These are phyloP conservation scores for Plasmodium malariae DNA, from an alignment of 169 alveolate species.

Conservation along the genomic window DNA sequence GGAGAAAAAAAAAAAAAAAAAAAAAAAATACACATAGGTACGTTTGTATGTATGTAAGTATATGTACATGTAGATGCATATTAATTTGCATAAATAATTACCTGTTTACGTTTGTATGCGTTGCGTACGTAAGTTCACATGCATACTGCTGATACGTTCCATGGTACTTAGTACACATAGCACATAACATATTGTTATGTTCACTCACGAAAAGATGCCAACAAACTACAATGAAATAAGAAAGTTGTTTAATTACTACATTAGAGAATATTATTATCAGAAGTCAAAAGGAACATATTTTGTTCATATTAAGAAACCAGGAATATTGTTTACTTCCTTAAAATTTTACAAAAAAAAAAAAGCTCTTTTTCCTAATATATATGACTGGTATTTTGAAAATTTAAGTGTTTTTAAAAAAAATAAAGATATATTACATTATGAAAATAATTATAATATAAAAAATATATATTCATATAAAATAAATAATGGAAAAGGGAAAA, in stretches of 20 bases:
- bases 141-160: no score
- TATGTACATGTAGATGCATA: neutral
- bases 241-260: conserved; percentile 70
- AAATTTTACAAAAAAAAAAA: conserved; percentile 74
- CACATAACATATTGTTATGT: neutral
- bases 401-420: conserved; percentile 48
- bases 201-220: conserved; percentile 21
- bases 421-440: conserved; percentile 62
- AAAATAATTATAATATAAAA: conserved; percentile 39
- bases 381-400: conserved; percentile 76
- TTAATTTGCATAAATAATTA: no score
- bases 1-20: neutral
- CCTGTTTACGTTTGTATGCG: no score
- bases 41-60: neutral
- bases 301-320: conserved; percentile 72
- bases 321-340: conserved; percentile 71
- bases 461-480: conserved; percentile 70
- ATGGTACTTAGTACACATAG: neutral
- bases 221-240: conserved; percentile 68
- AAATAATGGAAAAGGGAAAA: neutral
- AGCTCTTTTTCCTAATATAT: conserved; percentile 51
- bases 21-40: neutral
- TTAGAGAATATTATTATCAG: conserved; percentile 77
- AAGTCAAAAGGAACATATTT: conserved; percentile 76
- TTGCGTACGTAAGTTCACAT: no score